These are phyloP conservation scores for Xylaria polymorpha DNA, from an alignment of 2,329 filamentous ascomycete species.

Conservation along the genomic window DNA sequence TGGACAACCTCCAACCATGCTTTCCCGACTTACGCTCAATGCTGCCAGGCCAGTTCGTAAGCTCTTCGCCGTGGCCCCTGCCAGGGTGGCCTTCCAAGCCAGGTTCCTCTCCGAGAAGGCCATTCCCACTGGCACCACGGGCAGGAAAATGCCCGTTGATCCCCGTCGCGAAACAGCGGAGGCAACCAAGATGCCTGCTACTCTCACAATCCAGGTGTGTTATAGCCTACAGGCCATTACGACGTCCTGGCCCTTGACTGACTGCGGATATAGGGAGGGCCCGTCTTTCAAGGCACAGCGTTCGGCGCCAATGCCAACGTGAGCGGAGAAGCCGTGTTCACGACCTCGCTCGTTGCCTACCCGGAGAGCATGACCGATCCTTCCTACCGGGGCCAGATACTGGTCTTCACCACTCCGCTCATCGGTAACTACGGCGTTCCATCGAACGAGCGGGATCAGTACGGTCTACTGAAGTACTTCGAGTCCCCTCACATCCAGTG, in stretches of 20 bases:
- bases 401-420: constrained; percentile 97
- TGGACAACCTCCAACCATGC: constrained; percentile 59
- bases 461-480: constrained; percentile 95
- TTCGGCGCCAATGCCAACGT: constrained; percentile 98
- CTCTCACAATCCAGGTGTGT: constrained; percentile 90
- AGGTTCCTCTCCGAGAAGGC: constrained; percentile 50
- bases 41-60: constrained; percentile 54
- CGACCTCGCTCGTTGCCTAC: constrained; percentile 96
- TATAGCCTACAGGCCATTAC: neutral
- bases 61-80: too few species aligned
- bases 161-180: constrained; percentile 71
- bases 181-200: constrained; percentile 80
- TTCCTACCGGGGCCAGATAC: constrained; percentile 91
- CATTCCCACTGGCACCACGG: constrained; percentile 72
- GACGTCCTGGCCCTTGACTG: too few species aligned
- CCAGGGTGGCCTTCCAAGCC: constrained; percentile 43
- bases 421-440: constrained; percentile 99
- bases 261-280: constrained; percentile 71
- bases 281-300: constrained; percentile 94
- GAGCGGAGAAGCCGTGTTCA: constrained; percentile 98
- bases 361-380: constrained; percentile 94
- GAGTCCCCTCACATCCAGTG: constrained; percentile 98
- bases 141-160: constrained; percentile 72
- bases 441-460: constrained; percentile 83
- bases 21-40: constrained; percentile 66